Evolutionary conservation across 345 rosid genomes (phyloP).

Genomic region (Acer negundo): DNA sequence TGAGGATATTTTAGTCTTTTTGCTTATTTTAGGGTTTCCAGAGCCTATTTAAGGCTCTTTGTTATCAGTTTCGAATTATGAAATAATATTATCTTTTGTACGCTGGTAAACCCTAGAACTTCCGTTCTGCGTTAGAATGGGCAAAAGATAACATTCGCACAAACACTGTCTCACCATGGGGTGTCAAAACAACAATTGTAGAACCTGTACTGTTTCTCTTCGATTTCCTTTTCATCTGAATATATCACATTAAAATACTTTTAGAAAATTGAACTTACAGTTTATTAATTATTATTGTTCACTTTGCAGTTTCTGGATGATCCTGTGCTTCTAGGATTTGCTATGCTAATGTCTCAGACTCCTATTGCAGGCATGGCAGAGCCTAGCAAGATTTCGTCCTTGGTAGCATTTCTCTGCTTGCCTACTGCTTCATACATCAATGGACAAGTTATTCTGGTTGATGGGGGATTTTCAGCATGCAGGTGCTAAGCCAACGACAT

Average conservation of each 20-base stretch:
- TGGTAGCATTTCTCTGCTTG: slow-evolving; percentile 33
- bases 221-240: not conserved
- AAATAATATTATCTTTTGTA: too few species aligned
- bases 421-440: slow-evolving; percentile 32
- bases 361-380: slow-evolving; percentile 17
- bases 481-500: not conserved
- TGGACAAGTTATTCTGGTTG: slow-evolving; percentile 29
- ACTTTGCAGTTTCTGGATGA: not conserved
- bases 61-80: too few species aligned
- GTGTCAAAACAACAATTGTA: slow-evolving; percentile 25
- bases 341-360: not conserved
- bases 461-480: slow-evolving; percentile 29
- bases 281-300: not conserved
- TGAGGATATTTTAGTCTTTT: too few species aligned
- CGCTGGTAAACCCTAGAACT: too few species aligned
- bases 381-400: slow-evolving; percentile 24
- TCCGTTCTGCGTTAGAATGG: too few species aligned
- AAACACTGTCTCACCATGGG: slow-evolving; percentile 41
- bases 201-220: slow-evolving; percentile 17
- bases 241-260: not conserved
- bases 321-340: not conserved
- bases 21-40: too few species aligned
- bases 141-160: slow-evolving; percentile 40
- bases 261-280: not conserved
- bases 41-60: too few species aligned